A percentile compares a stretch with the other conserved stretches of the same genome.
phyloP scores from a whole-genome alignment of 2,329 filamentous ascomycete genomes.

The Exophiala dermatitidis region DNA sequence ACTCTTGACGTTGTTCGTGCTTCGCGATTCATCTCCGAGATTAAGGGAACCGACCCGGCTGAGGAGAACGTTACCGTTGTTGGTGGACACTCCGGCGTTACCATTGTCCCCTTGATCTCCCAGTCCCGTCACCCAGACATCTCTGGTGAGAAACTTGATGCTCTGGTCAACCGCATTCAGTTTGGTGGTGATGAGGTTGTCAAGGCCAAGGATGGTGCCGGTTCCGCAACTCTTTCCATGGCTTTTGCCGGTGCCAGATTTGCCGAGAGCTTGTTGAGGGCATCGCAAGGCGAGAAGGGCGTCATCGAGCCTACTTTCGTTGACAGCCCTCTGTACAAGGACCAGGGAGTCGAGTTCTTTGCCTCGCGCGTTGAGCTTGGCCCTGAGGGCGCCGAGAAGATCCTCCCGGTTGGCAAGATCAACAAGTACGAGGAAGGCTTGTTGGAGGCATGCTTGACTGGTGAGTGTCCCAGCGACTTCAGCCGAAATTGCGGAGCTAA shows the following conservation, averaged over 20 bases:
- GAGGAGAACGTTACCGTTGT: conserved; percentile 93
- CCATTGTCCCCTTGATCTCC: conserved; percentile 95
- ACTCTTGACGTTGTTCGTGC: conserved; percentile 98
- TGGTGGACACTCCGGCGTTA: conserved; percentile 94
- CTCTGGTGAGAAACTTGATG: conserved; percentile 62
- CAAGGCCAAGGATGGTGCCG: conserved; percentile 96
- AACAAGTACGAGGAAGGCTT: conserved; percentile 83
- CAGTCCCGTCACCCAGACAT: conserved; percentile 85
- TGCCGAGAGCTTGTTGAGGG: conserved; percentile 89
- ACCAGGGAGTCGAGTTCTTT: conserved; percentile 97
- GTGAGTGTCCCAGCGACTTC: conserved; percentile 8
- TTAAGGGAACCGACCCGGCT: conserved; percentile 83
- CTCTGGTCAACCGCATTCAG: conserved; percentile 89
- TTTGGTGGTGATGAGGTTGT: conserved; percentile 99
- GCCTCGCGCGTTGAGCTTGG: conserved; percentile 91
- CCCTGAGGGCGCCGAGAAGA: conserved; percentile 91
- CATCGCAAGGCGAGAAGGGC: conserved; percentile 86
- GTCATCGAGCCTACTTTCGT: conserved; percentile 95
- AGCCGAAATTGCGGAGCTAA: conserved; percentile 13
- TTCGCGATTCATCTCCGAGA: conserved; percentile 91
- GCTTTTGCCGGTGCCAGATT: conserved; percentile 83
- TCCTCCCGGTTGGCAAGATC: conserved; percentile 77
- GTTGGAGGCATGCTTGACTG: conserved; percentile 72
- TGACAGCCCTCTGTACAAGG: conserved; percentile 95
- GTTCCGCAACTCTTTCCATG: conserved; percentile 97